A percentile compares a stretch with the other conserved stretches of the same genome.
Evolutionary conservation across 768 basidiomycete species (phyloP).

Genomic region (Boletus rufocinnamomeus): DNA sequence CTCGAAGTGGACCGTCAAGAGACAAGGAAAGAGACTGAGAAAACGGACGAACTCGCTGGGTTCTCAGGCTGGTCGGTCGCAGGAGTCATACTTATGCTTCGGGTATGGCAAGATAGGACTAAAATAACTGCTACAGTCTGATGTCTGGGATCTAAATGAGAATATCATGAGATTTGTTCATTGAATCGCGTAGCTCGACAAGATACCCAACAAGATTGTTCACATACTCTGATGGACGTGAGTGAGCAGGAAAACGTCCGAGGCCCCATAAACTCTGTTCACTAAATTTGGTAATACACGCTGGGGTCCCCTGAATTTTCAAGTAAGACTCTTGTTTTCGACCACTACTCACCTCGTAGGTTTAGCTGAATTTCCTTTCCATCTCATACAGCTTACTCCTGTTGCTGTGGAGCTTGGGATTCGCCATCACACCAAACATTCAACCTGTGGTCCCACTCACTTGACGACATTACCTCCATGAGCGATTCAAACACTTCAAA

Average conservation of each 20-base stretch:
- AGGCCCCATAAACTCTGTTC: constrained; percentile 26
- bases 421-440: constrained; percentile 11
- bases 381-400: background rate
- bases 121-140: background rate
- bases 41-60: background rate
- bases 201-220: no score
- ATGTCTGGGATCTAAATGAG: no score
- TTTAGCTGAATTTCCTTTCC: background rate
- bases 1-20: background rate
- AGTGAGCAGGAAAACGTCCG: no score
- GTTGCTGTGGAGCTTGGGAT: constrained; percentile 5
- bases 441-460: background rate
- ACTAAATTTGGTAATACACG: constrained; percentile 2
- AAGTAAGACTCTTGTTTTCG: constrained; percentile 1
- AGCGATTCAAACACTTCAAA: constrained; percentile 4
- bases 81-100: no score
- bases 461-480: constrained; percentile 17
- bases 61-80: background rate
- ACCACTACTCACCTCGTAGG: background rate
- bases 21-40: background rate
- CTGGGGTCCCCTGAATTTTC: constrained; percentile 21
- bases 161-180: no score
- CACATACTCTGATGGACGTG: no score
- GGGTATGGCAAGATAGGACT: background rate
- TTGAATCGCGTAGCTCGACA: background rate